These are phyloP conservation scores for Geotrichum histeridarum DNA, from an alignment of 1,139 yeast genomes.

Conservation along the genomic window DNA sequence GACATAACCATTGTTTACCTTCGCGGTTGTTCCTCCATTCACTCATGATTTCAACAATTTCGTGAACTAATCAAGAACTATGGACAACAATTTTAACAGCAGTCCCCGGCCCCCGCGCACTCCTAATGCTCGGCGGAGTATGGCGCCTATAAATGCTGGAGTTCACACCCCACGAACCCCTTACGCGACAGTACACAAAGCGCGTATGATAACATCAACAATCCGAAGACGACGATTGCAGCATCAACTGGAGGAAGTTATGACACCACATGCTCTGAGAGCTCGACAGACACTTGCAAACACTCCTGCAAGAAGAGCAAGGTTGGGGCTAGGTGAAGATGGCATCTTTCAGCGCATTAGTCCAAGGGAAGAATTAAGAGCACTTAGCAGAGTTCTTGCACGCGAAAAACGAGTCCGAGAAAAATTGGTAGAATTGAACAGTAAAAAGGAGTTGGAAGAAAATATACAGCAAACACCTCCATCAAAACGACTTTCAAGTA, in stretches of 20 bases:
- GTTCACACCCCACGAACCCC: constrained; percentile 16
- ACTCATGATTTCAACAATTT: too few relatives aligned
- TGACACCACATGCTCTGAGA: constrained; percentile 13
- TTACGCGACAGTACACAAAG: constrained; percentile 16
- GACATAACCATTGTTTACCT: too few relatives aligned
- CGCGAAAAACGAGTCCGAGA: constrained; percentile 9
- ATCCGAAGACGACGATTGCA: constrained; percentile 13
- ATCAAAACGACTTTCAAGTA: too few relatives aligned
- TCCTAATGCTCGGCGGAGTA: constrained; percentile 8
- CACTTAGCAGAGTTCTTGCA: constrained; percentile 12
- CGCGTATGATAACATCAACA: constrained; percentile 16
- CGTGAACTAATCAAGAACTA: background rate
- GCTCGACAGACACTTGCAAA: constrained; percentile 13
- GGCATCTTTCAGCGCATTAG: constrained; percentile 10
- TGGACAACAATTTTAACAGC: background rate
- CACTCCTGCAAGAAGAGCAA: constrained; percentile 6
- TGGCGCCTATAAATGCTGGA: constrained; percentile 2
- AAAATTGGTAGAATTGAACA: constrained; percentile 5
- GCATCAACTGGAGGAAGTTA: constrained; percentile 9
- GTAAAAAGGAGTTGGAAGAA: background rate
- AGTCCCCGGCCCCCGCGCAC: constrained; percentile 12
- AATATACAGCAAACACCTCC: too few relatives aligned
- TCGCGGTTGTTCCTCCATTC: too few relatives aligned
- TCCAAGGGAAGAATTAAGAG: constrained; percentile 13
- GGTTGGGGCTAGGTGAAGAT: constrained; percentile 2